A percentile compares a stretch with the other conserved stretches of the same genome.
These are phyloP conservation scores for Camelina sativa DNA, from an alignment of 345 rosid genomes.

Conservation along the genomic window DNA sequence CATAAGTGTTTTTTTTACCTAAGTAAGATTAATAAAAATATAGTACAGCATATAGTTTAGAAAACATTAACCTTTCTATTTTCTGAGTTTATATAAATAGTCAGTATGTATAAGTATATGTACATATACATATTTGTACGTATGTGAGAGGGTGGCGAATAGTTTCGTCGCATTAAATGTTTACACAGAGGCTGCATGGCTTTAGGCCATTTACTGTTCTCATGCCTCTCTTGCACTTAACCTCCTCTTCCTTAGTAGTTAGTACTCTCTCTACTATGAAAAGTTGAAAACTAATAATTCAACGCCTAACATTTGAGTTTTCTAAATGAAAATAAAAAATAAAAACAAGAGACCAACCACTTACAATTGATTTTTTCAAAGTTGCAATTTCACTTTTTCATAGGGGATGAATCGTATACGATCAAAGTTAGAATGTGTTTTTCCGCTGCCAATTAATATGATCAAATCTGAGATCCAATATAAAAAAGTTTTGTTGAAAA, in stretches of 20 bases:
- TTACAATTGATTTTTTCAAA: too few species aligned
- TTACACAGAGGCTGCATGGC: slow-evolving; percentile 48
- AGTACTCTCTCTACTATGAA: slow-evolving; percentile 21
- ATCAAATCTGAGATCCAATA: not conserved
- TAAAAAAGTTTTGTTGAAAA: not conserved
- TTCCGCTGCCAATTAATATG: not conserved
- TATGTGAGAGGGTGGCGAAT: slow-evolving; percentile 43
- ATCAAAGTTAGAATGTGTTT: too few species aligned
- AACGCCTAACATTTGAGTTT: slow-evolving; percentile 36
- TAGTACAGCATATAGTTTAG: too few species aligned
- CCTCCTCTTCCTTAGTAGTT: slow-evolving; percentile 23
- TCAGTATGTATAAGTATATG: not conserved
- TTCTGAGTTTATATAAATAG: not conserved
- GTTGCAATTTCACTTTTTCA: too few species aligned
- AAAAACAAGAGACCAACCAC: too few species aligned
- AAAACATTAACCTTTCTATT: not conserved
- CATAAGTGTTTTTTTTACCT: not conserved
- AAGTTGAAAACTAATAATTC: slow-evolving; percentile 26
- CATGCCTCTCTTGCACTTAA: slow-evolving; percentile 50
- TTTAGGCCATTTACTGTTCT: slow-evolving; percentile 45
- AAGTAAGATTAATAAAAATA: not conserved
- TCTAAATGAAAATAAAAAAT: too few species aligned
- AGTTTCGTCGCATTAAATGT: slow-evolving; percentile 37
- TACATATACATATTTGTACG: slow-evolving; percentile 1
- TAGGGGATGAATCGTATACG: too few species aligned